Evolutionary conservation across 1,284 basidiomycete genomes (phyloP).

Genomic region (Tilletia setariae): DNA sequence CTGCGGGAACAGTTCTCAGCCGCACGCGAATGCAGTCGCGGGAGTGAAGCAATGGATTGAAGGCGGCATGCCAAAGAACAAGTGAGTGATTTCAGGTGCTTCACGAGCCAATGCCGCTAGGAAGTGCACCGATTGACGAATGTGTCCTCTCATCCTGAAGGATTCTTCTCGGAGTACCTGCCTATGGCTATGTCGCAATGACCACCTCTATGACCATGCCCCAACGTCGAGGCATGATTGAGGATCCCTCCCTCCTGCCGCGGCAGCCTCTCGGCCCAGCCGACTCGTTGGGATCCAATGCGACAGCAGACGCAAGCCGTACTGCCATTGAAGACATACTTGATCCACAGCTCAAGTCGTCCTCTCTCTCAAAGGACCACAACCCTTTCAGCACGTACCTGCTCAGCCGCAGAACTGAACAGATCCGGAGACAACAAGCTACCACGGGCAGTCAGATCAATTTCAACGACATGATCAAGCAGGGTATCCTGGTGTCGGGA

Average conservation of each 20-base stretch:
- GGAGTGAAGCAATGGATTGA: slow-evolving; percentile 40
- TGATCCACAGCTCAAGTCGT: neutral
- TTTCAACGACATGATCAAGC: slow-evolving; percentile 30
- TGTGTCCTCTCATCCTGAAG: neutral
- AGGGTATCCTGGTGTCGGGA: slow-evolving; percentile 27
- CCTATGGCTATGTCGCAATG: slow-evolving; percentile 41
- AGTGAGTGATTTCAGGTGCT: slow-evolving; percentile 6
- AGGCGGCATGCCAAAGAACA: slow-evolving; percentile 43
- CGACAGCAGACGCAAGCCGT: neutral
- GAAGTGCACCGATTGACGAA: too few relatives aligned
- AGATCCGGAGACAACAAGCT: neutral
- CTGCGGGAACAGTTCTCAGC: slow-evolving; percentile 43
- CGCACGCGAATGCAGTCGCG: slow-evolving; percentile 35
- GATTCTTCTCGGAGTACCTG: slow-evolving; percentile 42
- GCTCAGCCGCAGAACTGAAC: neutral
- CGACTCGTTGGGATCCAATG: neutral
- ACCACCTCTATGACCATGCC: slow-evolving; percentile 22
- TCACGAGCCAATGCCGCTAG: neutral
- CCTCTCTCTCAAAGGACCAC: neutral
- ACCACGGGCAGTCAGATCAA: slow-evolving; percentile 35
- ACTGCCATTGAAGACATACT: too few relatives aligned
- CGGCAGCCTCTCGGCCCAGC: neutral
- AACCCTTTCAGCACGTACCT: neutral
- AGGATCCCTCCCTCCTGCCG: neutral
- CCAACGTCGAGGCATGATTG: neutral